Evolutionary conservation across 2,329 filamentous ascomycete species (phyloP).

Genomic region (Nemania serpens): DNA sequence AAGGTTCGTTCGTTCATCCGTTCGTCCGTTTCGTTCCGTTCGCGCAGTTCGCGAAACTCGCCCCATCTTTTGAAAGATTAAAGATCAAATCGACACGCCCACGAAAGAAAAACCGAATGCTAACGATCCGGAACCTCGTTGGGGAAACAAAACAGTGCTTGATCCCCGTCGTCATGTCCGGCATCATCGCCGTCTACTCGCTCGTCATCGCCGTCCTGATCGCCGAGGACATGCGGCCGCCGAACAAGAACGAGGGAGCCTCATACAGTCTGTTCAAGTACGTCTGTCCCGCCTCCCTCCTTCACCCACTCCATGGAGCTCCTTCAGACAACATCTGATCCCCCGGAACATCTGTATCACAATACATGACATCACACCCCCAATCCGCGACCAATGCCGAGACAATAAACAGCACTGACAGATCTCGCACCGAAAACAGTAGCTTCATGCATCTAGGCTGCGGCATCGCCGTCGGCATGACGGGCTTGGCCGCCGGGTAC

Average conservation of each 20-base stretch:
- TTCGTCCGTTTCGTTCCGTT: background rate
- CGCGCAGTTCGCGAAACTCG: too few relatives aligned
- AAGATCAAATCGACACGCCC: too few relatives aligned
- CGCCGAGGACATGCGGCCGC: conserved; percentile 82
- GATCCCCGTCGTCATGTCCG: conserved; percentile 95
- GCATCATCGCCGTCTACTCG: conserved; percentile 97
- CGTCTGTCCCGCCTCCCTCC: conserved; percentile 38
- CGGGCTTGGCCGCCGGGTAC: conserved; percentile 92
- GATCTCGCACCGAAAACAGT: conserved; percentile 47
- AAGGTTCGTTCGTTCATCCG: conserved; percentile 69
- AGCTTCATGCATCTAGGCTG: conserved; percentile 94
- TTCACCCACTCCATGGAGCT: background rate
- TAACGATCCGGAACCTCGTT: background rate
- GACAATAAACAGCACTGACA: conserved; percentile 24
- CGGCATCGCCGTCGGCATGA: conserved; percentile 87
- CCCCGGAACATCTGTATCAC: too few relatives aligned
- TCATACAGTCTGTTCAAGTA: conserved; percentile 83
- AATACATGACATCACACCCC: too few relatives aligned
- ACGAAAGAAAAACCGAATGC: background rate
- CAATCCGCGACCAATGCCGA: background rate
- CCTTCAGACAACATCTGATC: background rate
- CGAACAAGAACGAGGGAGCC: conserved; percentile 55
- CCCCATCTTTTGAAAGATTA: too few relatives aligned
- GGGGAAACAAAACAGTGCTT: conserved; percentile 63
- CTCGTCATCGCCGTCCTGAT: conserved; percentile 97